These are phyloP conservation scores for Globisporangium takayamanum DNA, from an alignment of 352 stramenopile species.

Conservation along the genomic window DNA sequence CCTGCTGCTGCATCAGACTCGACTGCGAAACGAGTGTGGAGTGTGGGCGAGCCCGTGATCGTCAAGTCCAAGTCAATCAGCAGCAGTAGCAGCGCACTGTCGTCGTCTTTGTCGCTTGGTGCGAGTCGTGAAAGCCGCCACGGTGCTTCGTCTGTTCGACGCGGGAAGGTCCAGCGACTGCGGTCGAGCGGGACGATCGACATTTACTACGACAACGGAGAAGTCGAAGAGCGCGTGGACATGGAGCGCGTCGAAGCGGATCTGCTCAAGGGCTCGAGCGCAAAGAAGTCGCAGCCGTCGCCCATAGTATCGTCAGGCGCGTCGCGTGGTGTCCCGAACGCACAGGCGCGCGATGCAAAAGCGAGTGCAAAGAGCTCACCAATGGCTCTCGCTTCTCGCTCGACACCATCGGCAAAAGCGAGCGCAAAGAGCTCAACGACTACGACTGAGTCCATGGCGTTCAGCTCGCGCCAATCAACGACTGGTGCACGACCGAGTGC, in stretches of 20 bases:
- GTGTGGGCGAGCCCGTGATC: conserved; percentile 24
- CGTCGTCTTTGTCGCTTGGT: neutral
- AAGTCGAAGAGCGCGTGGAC: conserved; percentile 36
- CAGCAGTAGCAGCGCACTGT: neutral
- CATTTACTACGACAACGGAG: conserved; percentile 45
- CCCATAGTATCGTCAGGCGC: neutral
- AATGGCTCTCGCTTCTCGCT: neutral
- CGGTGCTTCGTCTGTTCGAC: conserved; percentile 8
- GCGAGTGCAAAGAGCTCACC: conserved; percentile 10
- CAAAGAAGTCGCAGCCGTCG: conserved; percentile 4
- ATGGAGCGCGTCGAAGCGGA: conserved; percentile 27
- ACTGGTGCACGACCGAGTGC: neutral
- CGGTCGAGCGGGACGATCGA: conserved; percentile 39
- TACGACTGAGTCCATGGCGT: neutral
- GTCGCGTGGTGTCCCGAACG: neutral
- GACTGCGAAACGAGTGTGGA: conserved; percentile 6
- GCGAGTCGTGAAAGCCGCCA: conserved; percentile 3
- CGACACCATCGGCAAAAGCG: neutral
- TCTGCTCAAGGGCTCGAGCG: neutral
- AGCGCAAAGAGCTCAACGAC: conserved; percentile 5
- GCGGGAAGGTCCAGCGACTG: conserved; percentile 37
- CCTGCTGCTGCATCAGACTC: neutral
- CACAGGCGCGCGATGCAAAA: conserved; percentile 6
- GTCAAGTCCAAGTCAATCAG: conserved; percentile 14
- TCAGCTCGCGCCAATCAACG: neutral